Evolutionary conservation across 73 alveolate genomes (phyloP).

Genomic region (Symbiodinium pilosum): DNA sequence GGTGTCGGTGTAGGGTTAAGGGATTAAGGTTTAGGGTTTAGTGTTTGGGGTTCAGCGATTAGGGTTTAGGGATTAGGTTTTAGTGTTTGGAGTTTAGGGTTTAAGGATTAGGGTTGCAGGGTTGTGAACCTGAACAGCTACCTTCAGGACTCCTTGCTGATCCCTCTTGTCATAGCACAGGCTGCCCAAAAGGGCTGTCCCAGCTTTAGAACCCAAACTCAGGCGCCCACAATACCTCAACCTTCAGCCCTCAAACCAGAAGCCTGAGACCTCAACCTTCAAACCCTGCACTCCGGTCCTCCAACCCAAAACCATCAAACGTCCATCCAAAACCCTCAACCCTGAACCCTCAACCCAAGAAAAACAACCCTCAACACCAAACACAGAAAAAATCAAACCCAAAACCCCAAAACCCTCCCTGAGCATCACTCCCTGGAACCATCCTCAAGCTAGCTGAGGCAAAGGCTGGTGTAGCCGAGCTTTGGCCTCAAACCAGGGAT

Average conservation of each 20-base stretch:
- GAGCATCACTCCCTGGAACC: too few species aligned
- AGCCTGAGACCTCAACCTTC: background rate
- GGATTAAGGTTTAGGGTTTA: too few species aligned
- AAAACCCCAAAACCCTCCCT: background rate
- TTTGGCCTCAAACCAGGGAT: too few species aligned
- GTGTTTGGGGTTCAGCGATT: too few species aligned
- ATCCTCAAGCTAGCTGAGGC: too few species aligned
- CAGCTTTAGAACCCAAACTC: background rate
- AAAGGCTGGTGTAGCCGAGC: too few species aligned
- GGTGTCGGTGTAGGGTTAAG: background rate
- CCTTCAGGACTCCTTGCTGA: background rate
- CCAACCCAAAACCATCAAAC: background rate
- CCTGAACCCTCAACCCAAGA: background rate
- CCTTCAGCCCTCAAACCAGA: background rate
- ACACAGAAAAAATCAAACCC: background rate
- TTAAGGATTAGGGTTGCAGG: too few species aligned
- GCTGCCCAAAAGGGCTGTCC: background rate
- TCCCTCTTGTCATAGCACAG: background rate
- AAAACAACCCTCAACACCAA: too few species aligned
- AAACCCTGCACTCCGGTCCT: background rate
- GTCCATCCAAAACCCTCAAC: background rate
- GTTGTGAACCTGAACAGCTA: background rate
- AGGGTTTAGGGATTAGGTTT: background rate
- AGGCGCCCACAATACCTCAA: background rate
- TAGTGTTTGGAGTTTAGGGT: too few species aligned